phyloP scores from a whole-genome alignment of 129 eudicot genomes.

The Smallanthus sonchifolius region DNA sequence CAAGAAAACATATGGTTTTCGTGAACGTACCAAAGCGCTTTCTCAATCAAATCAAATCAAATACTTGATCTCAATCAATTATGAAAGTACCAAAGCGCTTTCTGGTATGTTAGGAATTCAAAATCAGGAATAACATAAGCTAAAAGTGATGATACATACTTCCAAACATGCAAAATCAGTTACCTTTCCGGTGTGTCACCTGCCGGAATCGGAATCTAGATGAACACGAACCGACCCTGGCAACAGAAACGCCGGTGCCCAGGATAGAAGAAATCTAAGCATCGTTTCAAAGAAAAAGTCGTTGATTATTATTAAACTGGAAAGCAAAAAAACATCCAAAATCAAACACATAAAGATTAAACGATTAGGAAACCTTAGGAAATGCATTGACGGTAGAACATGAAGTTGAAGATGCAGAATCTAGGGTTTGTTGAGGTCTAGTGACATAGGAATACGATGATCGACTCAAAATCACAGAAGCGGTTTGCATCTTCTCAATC shows the following conservation, averaged over 20 bases:
- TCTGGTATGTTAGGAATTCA: neutral
- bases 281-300: neutral
- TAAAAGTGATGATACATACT: neutral
- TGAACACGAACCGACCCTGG: constrained; percentile 24
- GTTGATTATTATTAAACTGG: neutral
- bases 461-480: constrained; percentile 41
- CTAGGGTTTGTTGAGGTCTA: constrained; percentile 42
- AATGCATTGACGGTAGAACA: constrained; percentile 13
- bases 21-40: neutral
- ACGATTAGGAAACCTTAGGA: constrained; percentile 39
- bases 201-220: constrained; percentile 24
- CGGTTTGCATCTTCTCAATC: constrained; percentile 33
- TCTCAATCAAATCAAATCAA: neutral
- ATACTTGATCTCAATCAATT: neutral
- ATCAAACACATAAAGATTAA: neutral
- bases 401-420: constrained; percentile 29
- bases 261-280: constrained; percentile 35
- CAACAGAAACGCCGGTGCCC: constrained; percentile 29
- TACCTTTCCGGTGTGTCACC: constrained; percentile 35
- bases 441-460: constrained; percentile 28
- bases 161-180: neutral
- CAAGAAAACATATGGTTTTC: no score
- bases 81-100: neutral
- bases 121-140: neutral
- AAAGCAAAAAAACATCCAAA: neutral